Conservation (phyloP, 257 asterid genomes). For the Jacaranda copaia region DNA sequence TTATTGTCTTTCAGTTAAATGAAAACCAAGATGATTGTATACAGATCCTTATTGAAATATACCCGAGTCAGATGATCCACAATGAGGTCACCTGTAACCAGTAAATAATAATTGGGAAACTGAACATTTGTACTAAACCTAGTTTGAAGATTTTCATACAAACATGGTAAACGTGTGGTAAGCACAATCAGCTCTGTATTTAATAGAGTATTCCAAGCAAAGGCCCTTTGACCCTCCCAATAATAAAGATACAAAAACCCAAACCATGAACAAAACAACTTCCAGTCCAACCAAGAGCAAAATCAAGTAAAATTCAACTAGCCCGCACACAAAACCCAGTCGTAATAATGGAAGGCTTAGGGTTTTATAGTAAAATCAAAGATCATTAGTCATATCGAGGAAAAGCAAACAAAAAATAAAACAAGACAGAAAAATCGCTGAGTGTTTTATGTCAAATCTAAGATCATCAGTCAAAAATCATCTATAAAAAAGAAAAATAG, state of each 20-base stretch:
- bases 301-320: not conserved
- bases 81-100: not conserved
- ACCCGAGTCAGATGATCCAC: not conserved
- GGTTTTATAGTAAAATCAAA: conserved; percentile 34
- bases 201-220: not conserved
- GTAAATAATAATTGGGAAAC: not conserved
- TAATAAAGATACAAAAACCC: not conserved
- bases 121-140: not conserved
- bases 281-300: conserved; percentile 23
- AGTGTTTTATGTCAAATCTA: too few relatives aligned
- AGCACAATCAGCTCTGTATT: not conserved
- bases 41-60: not conserved
- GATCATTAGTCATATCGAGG: conserved; percentile 20
- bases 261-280: conserved; percentile 14
- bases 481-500: not conserved
- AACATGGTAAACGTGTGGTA: not conserved
- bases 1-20: not conserved
- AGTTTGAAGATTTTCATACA: not conserved
- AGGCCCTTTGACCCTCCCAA: conserved; percentile 13
- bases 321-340: conserved; percentile 19
- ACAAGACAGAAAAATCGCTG: too few relatives aligned
- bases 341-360: not conserved
- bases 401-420: not conserved
- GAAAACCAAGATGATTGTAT: not conserved
- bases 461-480: too few relatives aligned